Evolutionary conservation across 352 stramenopile species (phyloP).

Genomic region (Phytopythium ostracodes): DNA sequence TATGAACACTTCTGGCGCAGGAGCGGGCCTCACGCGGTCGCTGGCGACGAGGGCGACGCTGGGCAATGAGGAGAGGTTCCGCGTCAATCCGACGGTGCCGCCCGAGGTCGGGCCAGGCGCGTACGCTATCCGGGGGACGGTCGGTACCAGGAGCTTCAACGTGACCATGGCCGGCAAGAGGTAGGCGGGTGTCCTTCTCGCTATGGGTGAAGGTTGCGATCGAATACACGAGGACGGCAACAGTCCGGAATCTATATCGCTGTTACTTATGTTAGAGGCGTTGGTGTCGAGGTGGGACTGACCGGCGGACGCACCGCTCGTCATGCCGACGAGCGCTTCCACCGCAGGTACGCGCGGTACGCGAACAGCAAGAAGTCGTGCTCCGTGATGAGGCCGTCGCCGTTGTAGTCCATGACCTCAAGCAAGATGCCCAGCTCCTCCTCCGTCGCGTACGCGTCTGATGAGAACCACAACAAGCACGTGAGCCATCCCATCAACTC

Average conservation of each 20-base stretch:
- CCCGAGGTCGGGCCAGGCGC: constrained; percentile 39
- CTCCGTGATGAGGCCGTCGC: constrained; percentile 67
- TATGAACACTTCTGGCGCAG: neutral
- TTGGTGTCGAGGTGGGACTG: neutral
- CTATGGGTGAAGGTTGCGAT: no score
- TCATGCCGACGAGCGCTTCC: constrained; percentile 23
- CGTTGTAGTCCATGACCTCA: constrained; percentile 77
- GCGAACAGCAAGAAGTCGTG: constrained; percentile 84
- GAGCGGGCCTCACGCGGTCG: constrained; percentile 22
- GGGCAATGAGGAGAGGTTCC: constrained; percentile 47
- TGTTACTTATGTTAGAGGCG: neutral
- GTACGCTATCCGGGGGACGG: constrained; percentile 47
- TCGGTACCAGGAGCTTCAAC: constrained; percentile 71
- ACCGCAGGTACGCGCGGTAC: constrained; percentile 62
- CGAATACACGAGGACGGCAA: neutral
- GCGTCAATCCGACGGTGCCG: constrained; percentile 45
- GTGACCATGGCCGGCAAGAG: constrained; percentile 43
- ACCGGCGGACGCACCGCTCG: neutral
- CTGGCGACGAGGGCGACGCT: constrained; percentile 38
- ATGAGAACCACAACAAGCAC: neutral
- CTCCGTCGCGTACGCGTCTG: constrained; percentile 81
- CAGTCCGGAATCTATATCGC: neutral
- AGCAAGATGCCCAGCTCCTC: constrained; percentile 76
- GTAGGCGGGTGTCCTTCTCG: constrained; percentile 1
- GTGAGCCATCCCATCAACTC: neutral